These are phyloP conservation scores for Dactylorhiza incarnata DNA, from an alignment of 106 monocot genomes.

Conservation along the genomic window DNA sequence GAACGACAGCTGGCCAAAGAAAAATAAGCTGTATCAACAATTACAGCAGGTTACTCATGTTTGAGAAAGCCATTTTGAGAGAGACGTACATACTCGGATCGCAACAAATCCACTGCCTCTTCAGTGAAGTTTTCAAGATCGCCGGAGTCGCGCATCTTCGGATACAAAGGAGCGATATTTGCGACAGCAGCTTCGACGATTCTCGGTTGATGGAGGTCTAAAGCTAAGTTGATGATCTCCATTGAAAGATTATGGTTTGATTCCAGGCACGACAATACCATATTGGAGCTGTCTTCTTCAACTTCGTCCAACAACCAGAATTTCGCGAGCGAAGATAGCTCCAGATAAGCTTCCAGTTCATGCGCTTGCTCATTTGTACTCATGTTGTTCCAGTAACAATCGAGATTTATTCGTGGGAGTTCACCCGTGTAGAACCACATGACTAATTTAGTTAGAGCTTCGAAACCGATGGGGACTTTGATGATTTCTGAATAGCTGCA, in stretches of 20 bases:
- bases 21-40: too few relatives aligned
- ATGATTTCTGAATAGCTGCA: conserved; percentile 45
- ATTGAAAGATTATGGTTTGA: conserved; percentile 25
- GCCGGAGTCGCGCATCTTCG: conserved; percentile 46
- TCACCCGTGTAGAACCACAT: conserved; percentile 63
- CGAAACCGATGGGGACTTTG: conserved; percentile 58
- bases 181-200: conserved; percentile 43
- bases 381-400: conserved; percentile 64
- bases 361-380: conserved; percentile 25
- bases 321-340: conserved; percentile 64
- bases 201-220: conserved; percentile 29
- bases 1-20: too few relatives aligned
- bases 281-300: conserved; percentile 25
- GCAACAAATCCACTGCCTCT: conserved; percentile 43
- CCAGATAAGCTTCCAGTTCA: conserved; percentile 51
- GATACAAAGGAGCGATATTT: conserved; percentile 46
- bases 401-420: conserved; percentile 33
- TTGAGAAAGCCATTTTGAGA: conserved; percentile 21
- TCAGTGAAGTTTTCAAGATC: conserved; percentile 57
- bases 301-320: conserved; percentile 73
- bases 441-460: conserved; percentile 55
- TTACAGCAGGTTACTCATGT: not conserved
- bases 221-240: conserved; percentile 34
- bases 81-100: conserved; percentile 38
- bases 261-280: conserved; percentile 31